phyloP scores from a whole-genome alignment of 2,329 filamentous ascomycete genomes.

The Cercospora citrullina region DNA sequence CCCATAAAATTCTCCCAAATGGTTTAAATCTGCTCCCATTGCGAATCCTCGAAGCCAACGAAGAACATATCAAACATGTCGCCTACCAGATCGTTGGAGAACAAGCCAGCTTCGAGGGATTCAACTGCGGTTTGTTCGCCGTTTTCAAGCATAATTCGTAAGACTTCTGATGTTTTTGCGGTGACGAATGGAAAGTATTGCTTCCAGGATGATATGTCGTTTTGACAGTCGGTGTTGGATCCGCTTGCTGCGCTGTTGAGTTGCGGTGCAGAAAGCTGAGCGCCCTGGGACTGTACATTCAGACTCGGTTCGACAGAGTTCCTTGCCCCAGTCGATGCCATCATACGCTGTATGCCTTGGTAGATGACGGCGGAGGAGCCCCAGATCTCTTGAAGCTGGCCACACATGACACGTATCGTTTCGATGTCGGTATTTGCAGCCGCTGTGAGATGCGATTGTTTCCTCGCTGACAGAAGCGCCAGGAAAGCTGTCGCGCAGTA shows the following conservation, averaged over 20 bases:
- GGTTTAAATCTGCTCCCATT: not conserved
- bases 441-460: not conserved
- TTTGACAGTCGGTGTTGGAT: not conserved
- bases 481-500: not conserved
- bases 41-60: not conserved
- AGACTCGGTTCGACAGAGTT: not conserved
- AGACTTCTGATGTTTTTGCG: not conserved
- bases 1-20: not conserved
- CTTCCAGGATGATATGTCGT: not conserved
- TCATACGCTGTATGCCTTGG: not conserved
- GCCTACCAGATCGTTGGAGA: not conserved
- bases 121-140: not conserved
- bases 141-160: not conserved
- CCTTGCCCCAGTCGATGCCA: not conserved
- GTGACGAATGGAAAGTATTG: not conserved
- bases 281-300: not conserved
- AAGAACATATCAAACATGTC: slow-evolving; percentile 1
- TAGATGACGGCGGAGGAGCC: not conserved
- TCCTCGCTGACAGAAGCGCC: not conserved
- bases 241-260: not conserved
- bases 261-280: not conserved
- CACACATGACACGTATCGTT: not conserved
- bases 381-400: not conserved
- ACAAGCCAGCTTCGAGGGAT: not conserved
- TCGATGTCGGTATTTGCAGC: not conserved